phyloP scores from a whole-genome alignment of 331 rosid genomes.

The Rosa hybrid region DNA sequence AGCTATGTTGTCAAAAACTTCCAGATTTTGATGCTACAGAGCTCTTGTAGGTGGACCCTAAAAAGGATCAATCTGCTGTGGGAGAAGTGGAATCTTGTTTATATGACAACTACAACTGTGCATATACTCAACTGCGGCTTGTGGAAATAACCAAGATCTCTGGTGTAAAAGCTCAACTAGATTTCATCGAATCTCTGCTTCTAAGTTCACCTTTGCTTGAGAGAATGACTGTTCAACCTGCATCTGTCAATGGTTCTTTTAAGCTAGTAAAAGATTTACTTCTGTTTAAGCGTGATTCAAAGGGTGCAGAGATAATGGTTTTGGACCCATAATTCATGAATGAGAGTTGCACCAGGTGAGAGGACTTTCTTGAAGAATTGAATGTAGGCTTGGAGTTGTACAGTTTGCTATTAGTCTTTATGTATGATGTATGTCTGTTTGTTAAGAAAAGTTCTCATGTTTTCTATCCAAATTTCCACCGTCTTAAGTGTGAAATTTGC shows the following conservation, averaged over 20 bases:
- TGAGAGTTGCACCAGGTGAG: neutral
- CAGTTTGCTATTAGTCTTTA: neutral
- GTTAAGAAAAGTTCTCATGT: neutral
- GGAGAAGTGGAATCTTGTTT: neutral
- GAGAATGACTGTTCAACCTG: slow-evolving; percentile 6
- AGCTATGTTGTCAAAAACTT: neutral
- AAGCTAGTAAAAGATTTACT: slow-evolving; percentile 36
- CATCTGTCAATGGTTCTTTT: neutral
- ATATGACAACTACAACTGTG: slow-evolving; percentile 2
- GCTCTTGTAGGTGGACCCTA: neutral
- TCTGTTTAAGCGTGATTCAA: slow-evolving; percentile 46
- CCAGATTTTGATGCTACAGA: neutral
- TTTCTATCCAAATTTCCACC: neutral
- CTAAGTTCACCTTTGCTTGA: slow-evolving; percentile 2
- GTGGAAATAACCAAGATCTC: slow-evolving; percentile 48
- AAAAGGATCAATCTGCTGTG: neutral
- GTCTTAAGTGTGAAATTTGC: no score
- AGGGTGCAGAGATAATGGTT: slow-evolving; percentile 43
- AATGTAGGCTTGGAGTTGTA: neutral
- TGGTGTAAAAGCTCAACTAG: slow-evolving; percentile 45
- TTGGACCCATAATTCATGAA: slow-evolving; percentile 17
- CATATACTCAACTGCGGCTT: slow-evolving; percentile 32
- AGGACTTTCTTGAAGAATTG: neutral
- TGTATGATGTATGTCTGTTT: neutral
- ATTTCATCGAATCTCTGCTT: slow-evolving; percentile 49